Evolutionary conservation across 169 alveolate genomes (phyloP).

Genomic region (Eimeria maxima): DNA sequence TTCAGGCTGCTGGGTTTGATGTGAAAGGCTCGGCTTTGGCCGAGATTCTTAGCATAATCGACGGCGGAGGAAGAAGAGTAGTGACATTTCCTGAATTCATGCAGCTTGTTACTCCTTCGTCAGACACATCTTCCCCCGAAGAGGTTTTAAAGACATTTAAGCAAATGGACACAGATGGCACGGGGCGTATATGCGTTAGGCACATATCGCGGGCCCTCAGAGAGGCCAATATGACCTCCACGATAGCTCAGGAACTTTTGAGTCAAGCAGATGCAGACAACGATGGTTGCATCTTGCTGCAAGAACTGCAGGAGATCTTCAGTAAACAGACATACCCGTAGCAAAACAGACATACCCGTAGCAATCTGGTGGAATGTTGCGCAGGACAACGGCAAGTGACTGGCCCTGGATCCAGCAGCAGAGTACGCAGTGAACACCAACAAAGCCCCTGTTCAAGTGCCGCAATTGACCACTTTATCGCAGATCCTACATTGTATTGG

Average conservation of each 20-base stretch:
- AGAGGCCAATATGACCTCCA: conserved; percentile 47
- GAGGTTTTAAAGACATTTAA: conserved; percentile 54
- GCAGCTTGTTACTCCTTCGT: conserved; percentile 73
- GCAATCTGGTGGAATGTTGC: neutral
- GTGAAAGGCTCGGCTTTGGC: conserved; percentile 66
- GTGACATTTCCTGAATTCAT: conserved; percentile 73
- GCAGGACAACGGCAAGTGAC: neutral
- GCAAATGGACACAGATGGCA: conserved; percentile 68
- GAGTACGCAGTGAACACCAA: neutral
- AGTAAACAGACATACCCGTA: conserved; percentile 73
- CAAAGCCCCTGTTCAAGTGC: neutral
- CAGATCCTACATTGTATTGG: neutral
- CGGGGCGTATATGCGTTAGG: conserved; percentile 56
- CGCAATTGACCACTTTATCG: neutral
- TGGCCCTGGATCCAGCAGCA: neutral
- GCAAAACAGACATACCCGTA: conserved; percentile 63
- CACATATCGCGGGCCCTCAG: conserved; percentile 64
- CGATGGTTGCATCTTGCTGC: conserved; percentile 47
- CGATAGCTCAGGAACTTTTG: conserved; percentile 47
- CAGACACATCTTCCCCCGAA: conserved; percentile 62
- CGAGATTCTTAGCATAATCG: conserved; percentile 31
- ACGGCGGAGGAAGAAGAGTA: conserved; percentile 30
- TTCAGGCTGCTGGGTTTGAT: conserved; percentile 72
- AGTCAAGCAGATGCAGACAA: conserved; percentile 67
- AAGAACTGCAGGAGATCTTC: conserved; percentile 64